Conservation (phyloP, 805 yeast species). For the Nakazawaea laoshanensis region DNA sequence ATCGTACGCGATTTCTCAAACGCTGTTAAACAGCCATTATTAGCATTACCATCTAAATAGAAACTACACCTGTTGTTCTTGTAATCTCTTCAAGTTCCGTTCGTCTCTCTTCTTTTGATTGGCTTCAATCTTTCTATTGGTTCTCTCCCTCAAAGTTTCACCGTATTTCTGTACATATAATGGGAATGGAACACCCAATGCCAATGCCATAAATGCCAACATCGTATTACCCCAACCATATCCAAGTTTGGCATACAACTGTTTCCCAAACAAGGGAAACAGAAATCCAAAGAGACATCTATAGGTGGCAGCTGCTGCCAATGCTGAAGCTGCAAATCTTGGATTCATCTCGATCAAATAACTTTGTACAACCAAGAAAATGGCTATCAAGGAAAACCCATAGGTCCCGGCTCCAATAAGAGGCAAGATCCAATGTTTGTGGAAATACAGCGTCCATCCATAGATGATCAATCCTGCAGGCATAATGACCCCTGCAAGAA, state of each 20-base stretch:
- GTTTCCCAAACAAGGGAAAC: constrained; percentile 51
- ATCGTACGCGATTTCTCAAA: constrained; percentile 73
- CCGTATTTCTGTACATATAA: constrained; percentile 45
- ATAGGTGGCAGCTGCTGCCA: constrained; percentile 56
- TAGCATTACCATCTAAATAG: constrained; percentile 13
- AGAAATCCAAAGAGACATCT: constrained; percentile 53
- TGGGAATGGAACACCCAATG: constrained; percentile 56
- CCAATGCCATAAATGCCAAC: constrained; percentile 44
- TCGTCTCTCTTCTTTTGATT: constrained; percentile 35
- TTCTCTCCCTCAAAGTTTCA: constrained; percentile 45
- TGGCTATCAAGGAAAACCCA: constrained; percentile 45
- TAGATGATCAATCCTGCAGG: constrained; percentile 58
- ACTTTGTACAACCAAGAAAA: constrained; percentile 49
- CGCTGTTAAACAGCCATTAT: constrained; percentile 16
- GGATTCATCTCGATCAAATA: constrained; percentile 62
- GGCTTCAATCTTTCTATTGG: constrained; percentile 36
- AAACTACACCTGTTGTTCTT: neutral
- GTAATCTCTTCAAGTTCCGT: constrained; percentile 26
- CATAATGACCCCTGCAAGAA: constrained; percentile 37
- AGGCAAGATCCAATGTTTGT: constrained; percentile 54
- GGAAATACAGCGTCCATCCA: constrained; percentile 59
- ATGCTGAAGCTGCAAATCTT: constrained; percentile 50
- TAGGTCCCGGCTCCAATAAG: constrained; percentile 47
- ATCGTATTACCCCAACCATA: constrained; percentile 66
- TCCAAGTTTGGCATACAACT: constrained; percentile 45